A percentile compares a stretch with the other conserved stretches of the same genome.
Conservation (phyloP, 2,329 filamentous ascomycete genomes). For the Penicillium hordei region DNA sequence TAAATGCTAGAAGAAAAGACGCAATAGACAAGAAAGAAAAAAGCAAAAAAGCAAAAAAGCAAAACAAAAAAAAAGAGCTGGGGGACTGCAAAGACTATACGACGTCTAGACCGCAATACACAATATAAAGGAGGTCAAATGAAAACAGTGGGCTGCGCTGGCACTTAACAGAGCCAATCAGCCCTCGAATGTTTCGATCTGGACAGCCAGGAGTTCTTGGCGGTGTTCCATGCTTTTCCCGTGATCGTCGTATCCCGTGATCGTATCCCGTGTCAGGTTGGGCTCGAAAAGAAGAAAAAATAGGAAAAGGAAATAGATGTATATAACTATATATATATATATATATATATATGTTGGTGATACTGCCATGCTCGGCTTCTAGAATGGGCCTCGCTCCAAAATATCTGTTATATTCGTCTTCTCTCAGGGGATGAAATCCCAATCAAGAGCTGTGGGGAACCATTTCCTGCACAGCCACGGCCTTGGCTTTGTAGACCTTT, state of each 20-base stretch:
- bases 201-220: constrained; percentile 5
- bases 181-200: not conserved
- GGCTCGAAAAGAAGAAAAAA: not conserved
- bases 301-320: too few species aligned
- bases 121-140: constrained; percentile 4
- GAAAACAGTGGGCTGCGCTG: constrained; percentile 10
- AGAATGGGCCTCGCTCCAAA: not conserved
- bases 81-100: not conserved
- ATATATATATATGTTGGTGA: not conserved
- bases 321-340: too few species aligned
- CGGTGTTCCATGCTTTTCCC: not conserved
- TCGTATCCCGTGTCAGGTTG: not conserved
- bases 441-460: constrained; percentile 9
- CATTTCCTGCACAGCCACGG: constrained; percentile 17
- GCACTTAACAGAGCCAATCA: constrained; percentile 5
- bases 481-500: constrained; percentile 7
- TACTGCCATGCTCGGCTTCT: not conserved
- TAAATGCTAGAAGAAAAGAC: not conserved
- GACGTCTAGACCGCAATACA: not conserved
- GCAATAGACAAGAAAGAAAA: not conserved
- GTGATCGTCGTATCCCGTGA: not conserved
- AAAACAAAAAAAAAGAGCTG: not conserved
- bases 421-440: constrained; percentile 13
- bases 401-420: too few species aligned
- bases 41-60: not conserved